Base-by-base conservation (phyloP, 345 rosid genomes). In the Citrus sp. region DNA sequence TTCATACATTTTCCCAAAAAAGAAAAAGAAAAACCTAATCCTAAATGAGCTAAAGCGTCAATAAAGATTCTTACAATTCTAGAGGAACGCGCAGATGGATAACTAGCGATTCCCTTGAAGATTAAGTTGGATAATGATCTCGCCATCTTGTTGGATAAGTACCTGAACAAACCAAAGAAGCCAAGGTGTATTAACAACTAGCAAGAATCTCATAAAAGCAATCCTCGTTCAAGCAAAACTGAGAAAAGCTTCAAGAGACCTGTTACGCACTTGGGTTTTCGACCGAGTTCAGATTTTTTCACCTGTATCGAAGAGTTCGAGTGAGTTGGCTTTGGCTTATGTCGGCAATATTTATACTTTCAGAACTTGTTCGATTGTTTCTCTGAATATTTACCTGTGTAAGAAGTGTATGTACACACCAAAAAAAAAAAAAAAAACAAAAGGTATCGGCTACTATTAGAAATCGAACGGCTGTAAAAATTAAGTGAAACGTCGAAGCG, bases 41-140 rank as follows among this genome's bases (percentile, higher is more conserved):
- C 42, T 67, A 74, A 61, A 40, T 9, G 14, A 27, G n/a, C 27
- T 10, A 62, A 27, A 61, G 68, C 4, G 25, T 74, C 24, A 9
- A n/a, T 74, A 16, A 18, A 24, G 56, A 74, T 25, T 78, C 93
- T 85, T 83, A 92, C 92, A 60, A 81, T 81, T 87, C 86, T 86
- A 68, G 73, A 37, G 14, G 90, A 89, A 46, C 82, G 83, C 70
- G 78, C 79, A 75, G 88, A 79, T 7, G 89, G 85, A 62, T 86
- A 85, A 76, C 83, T 82, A 9, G 80, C 67, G 69, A 90, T 72
- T 72, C 93, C 85, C 80, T 74, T 91, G 3, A 89, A 21, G 38
- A 92, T 76, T n/a, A 84, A 49, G 83, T 80, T 94, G 2, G 97
- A 90, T 34, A 92, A 83, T 25, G 88, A 79, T 73, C 86, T 88